A percentile compares a stretch with the other conserved stretches of the same genome.
Conservation (phyloP, 495 filamentous ascomycete species). For the Penicillium lividum region DNA sequence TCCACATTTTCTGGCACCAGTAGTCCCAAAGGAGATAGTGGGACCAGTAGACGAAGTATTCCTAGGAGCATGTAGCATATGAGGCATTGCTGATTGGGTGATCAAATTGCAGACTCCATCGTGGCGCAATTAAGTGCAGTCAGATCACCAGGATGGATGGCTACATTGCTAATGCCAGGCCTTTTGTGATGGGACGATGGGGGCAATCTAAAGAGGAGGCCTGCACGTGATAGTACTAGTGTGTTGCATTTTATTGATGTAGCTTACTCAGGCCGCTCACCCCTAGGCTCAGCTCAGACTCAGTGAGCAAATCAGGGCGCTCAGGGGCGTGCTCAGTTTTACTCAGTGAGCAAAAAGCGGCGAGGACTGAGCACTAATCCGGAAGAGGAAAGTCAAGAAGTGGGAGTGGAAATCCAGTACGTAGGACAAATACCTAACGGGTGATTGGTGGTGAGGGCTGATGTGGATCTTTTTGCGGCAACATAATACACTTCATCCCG, state of each 20-base stretch:
- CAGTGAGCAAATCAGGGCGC: background rate
- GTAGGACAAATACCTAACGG: too few relatives aligned
- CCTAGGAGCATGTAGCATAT: conserved; percentile 5
- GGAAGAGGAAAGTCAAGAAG: conserved; percentile 3
- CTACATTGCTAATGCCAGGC: background rate
- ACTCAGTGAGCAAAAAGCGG: conserved; percentile 17
- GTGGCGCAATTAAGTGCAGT: conserved; percentile 1
- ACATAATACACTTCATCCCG: too few relatives aligned
- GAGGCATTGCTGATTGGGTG: conserved; percentile 2
- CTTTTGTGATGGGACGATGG: conserved; percentile 9
- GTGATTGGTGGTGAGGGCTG: too few relatives aligned
- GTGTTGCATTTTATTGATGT: background rate
- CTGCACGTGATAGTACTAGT: background rate
- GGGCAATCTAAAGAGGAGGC: background rate
- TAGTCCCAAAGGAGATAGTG: conserved; percentile 2
- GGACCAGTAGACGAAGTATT: conserved; percentile 7
- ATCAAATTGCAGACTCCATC: conserved; percentile 7
- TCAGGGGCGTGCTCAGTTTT: conserved; percentile 14
- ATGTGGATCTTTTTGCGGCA: too few relatives aligned
- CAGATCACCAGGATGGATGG: conserved; percentile 2
- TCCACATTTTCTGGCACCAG: conserved; percentile 1
- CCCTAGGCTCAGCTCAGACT: background rate
- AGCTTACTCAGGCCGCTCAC: background rate
- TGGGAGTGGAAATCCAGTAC: conserved; percentile 3
- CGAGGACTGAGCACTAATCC: conserved; percentile 2